Evolutionary conservation across 768 basidiomycete genomes (phyloP), one percentile per base, ranked within the genome.

Genomic region (Tubosaeta brunneosetosa): DNA sequence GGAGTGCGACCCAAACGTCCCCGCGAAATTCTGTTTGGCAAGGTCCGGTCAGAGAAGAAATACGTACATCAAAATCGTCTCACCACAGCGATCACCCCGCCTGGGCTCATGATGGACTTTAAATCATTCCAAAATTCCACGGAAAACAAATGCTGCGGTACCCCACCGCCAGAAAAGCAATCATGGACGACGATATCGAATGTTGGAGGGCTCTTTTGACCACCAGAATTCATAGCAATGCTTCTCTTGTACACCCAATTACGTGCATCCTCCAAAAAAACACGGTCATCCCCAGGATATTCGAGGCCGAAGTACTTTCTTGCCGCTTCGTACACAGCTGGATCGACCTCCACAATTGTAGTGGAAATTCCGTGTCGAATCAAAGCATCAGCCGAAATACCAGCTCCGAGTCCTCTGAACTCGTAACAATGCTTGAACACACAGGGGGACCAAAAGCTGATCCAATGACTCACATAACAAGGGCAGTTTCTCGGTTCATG

Each of bases 291-390:
- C 2, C 77, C 75, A 6, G 84, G 84, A 53, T 85, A 76, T 12
- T 82, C 78, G n/a, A 97, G 74, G 7, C 82, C 87, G 56, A 98
- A 97, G 70, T 80, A 94, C 31, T 68, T 73, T 26, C 81, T 77
- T 14, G 94, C 92, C 26, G 88, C 91, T 13, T 81, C 73, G 65
- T 94, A 94, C 19, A 98, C 94, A 1, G 82, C 86, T 33, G 91
- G 90, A 65, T 97, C 95, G 54, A 95, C 89, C 68, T 98, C 95
- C n/a, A 94, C 80, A 44, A 95, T 80, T 1, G 92, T 91, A 5
- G 87, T 85, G 6, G 78, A 73, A 26, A 94, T 71, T 17, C 77
- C 77, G 55, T 91, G 88, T 25, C 77, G 75, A 44, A 80, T 74
- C 58, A 98, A 83, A 0, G 91, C 78, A 40, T 83, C 80, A 0